Conservation (phyloP, 2,329 filamentous ascomycete genomes). For the Coleophoma crateriformis region DNA sequence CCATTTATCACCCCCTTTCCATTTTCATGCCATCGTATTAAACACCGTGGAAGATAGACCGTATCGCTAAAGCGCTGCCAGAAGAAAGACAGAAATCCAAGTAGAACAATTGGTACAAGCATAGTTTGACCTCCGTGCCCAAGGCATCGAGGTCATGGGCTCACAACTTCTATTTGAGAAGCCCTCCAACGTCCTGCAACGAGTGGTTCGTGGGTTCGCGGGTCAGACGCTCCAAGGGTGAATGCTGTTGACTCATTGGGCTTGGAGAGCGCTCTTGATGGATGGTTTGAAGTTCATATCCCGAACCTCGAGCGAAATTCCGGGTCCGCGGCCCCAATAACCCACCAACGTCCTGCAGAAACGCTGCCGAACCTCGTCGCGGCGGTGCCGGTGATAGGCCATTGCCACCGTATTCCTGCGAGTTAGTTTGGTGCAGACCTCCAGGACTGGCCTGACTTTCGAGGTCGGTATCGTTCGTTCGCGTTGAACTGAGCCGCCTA, state of each 20-base stretch:
- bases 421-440: slow-evolving; percentile 12
- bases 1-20: not conserved
- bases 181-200: slow-evolving; percentile 37
- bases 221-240: slow-evolving; percentile 8
- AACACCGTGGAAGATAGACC: not conserved
- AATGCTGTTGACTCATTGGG: not conserved
- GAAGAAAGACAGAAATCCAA: not conserved
- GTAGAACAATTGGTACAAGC: not conserved
- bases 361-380: slow-evolving; percentile 47
- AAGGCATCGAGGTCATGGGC: too few species aligned
- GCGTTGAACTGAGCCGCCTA: slow-evolving; percentile 14
- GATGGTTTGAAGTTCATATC: slow-evolving; percentile 23
- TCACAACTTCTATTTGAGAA: slow-evolving; percentile 20
- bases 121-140: not conserved
- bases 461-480: slow-evolving; percentile 21
- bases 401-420: slow-evolving; percentile 11
- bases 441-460: slow-evolving; percentile 10
- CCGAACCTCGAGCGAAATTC: slow-evolving; percentile 17
- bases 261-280: slow-evolving; percentile 7
- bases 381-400: slow-evolving; percentile 35
- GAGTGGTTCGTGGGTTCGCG: slow-evolving; percentile 23
- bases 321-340: slow-evolving; percentile 36
- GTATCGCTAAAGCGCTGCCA: slow-evolving; percentile 1
- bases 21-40: not conserved
- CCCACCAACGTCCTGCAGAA: slow-evolving; percentile 55